Evolutionary conservation across 2,329 filamentous ascomycete genomes (phyloP).

Genomic region (Fusarium sp.): DNA sequence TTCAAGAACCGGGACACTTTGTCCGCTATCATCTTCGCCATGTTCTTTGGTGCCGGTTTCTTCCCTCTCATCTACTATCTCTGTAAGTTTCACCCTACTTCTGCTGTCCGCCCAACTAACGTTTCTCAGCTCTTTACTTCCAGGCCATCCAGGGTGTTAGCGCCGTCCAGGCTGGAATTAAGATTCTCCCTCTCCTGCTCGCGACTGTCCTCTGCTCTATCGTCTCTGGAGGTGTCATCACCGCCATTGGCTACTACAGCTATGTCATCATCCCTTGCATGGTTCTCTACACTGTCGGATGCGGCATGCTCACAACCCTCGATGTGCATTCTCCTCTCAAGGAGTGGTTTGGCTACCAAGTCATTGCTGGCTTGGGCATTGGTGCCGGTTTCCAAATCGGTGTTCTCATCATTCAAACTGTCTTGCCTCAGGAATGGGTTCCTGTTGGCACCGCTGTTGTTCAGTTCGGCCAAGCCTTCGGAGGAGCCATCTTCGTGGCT

Average conservation of each 20-base stretch:
- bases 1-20: slow-evolving; percentile 56
- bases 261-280: slow-evolving; percentile 55
- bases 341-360: slow-evolving; percentile 69
- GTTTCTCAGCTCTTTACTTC: slow-evolving; percentile 59
- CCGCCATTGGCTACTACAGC: slow-evolving; percentile 56
- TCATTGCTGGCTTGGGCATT: slow-evolving; percentile 64
- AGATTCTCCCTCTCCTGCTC: slow-evolving; percentile 64
- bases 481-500: slow-evolving; percentile 72
- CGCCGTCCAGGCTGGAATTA: slow-evolving; percentile 65
- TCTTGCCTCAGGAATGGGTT: slow-evolving; percentile 58
- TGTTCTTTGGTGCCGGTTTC: slow-evolving; percentile 62
- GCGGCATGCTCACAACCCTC: slow-evolving; percentile 66
- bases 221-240: slow-evolving; percentile 55
- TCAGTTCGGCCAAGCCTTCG: slow-evolving; percentile 72
- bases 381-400: slow-evolving; percentile 61
- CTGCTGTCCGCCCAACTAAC: slow-evolving; percentile 14
- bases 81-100: slow-evolving; percentile 48
- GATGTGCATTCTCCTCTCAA: slow-evolving; percentile 56
- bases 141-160: slow-evolving; percentile 63
- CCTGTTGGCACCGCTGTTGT: slow-evolving; percentile 63
- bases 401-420: slow-evolving; percentile 63
- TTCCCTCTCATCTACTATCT: slow-evolving; percentile 65
- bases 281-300: slow-evolving; percentile 56
- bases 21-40: slow-evolving; percentile 55
- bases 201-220: slow-evolving; percentile 61